Base-by-base conservation (phyloP, 2,329 filamentous ascomycete genomes). In the Trichoderma aggressivum region DNA sequence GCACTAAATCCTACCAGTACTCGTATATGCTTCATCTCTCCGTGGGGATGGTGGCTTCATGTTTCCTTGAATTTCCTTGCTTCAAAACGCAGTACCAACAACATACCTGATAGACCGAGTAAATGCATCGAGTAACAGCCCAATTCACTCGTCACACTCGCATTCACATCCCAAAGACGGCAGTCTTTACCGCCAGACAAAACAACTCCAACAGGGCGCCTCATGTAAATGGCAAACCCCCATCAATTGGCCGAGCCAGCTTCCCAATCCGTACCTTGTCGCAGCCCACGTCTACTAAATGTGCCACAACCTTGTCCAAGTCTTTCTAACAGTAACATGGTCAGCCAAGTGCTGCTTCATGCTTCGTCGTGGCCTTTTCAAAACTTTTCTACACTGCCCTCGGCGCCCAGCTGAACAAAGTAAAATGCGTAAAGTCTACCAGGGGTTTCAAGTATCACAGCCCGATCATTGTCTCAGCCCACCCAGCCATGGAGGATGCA, bases 251-350 rank as follows among this genome's bases (percentile, higher is more conserved):
- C 62, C 62, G 62, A 34, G n/a, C 47, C 43, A 60, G 30, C 65
- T 68, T 60, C 65, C 55, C 55, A 36, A 68, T 68, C 39, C 10
- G 55, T 59, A 59, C 24, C 64, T 50, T 59, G 64, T 68, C 64
- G n/a, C 55, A 50, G 55, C 55, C 64, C 36, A n/a, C 18, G 18
- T 34, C 56, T 28, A 34, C 2, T 14, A 14, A n/a, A n/a, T n/a
- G n/a, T n/a, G n/a, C 26, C 18, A 11, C n/a, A 50, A 60, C 65
- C 65, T 50, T 50, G 65, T 28, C 50, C 36, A 14, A 14, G 24
- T 43, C 63, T 28, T 34, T 21, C 30, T 34, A 2, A 28, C 26
- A 28, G 18, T 32, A 10, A 18, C 24, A 16, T 26, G 14, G 16
- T 26, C 28, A 11, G 7, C 8, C 30, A 34, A 61, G 8, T 21